Evolutionary conservation across 1,139 yeast species (phyloP).

Genomic region (Dujonia santamariae): DNA sequence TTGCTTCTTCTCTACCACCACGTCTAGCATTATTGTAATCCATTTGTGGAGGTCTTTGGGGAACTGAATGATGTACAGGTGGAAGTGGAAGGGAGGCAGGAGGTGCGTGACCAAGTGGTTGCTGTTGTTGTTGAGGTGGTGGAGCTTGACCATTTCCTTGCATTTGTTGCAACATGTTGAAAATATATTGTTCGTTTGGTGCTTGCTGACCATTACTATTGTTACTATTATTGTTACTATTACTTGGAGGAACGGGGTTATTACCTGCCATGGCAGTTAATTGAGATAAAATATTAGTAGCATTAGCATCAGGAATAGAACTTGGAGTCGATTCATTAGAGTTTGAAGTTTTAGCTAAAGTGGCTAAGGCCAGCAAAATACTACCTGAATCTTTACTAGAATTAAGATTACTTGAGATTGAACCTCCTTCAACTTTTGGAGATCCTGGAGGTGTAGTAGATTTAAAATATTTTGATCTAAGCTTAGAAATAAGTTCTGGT

Average conservation of each 20-base stretch:
- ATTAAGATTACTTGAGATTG: slow-evolving; percentile 4
- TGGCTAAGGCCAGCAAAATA: slow-evolving; percentile 63
- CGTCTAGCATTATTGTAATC: slow-evolving; percentile 26
- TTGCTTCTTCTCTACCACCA: slow-evolving; percentile 32
- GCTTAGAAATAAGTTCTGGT: slow-evolving; percentile 48
- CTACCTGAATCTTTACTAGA: slow-evolving; percentile 49
- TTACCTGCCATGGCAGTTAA: slow-evolving; percentile 42
- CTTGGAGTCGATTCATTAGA: slow-evolving; percentile 25
- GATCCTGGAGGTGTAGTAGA: slow-evolving; percentile 56
- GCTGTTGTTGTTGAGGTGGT: slow-evolving; percentile 11
- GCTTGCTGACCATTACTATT: too few relatives aligned
- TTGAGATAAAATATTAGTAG: slow-evolving; percentile 43
- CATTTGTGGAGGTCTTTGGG: slow-evolving; percentile 16
- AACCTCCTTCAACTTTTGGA: slow-evolving; percentile 24
- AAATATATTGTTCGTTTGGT: slow-evolving; percentile 30
- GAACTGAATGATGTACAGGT: slow-evolving; percentile 36
- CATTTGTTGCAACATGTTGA: slow-evolving; percentile 46
- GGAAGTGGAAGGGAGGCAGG: not conserved
- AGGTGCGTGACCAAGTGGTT: slow-evolving; percentile 1
- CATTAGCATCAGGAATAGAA: slow-evolving; percentile 21
- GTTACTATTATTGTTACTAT: slow-evolving; percentile 12
- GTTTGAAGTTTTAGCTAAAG: slow-evolving; percentile 41
- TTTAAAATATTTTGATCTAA: slow-evolving; percentile 59
- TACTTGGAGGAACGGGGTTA: slow-evolving; percentile 14
- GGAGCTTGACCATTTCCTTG: slow-evolving; percentile 17